A percentile compares a stretch with the other conserved stretches of the same genome.
Evolutionary conservation across 78 protist genomes (phyloP).

Genomic region (Isochrysis galbana): DNA sequence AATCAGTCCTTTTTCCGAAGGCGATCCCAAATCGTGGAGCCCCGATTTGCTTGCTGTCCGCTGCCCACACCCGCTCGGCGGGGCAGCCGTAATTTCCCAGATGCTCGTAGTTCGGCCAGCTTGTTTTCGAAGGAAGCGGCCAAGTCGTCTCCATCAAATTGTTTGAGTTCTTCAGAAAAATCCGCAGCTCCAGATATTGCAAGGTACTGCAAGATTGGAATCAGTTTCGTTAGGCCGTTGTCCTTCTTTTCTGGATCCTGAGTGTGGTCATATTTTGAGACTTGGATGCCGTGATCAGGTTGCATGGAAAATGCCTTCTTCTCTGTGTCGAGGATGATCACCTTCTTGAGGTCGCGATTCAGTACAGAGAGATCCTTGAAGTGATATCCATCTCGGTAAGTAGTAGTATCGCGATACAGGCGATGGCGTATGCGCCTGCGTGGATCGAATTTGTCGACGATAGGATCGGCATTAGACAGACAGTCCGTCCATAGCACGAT

Average conservation of each 20-base stretch:
- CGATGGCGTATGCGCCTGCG: background rate
- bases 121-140: background rate
- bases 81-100: background rate
- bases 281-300: background rate
- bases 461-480: background rate
- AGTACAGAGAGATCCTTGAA: background rate
- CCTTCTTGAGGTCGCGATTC: background rate
- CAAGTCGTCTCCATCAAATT: background rate
- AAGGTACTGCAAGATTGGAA: background rate
- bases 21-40: background rate
- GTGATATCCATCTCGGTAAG: background rate
- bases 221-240: background rate
- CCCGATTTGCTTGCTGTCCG: background rate
- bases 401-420: constrained; percentile 1
- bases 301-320: background rate
- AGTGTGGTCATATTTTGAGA: background rate
- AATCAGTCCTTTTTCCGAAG: too few relatives aligned
- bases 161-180: background rate
- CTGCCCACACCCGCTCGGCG: background rate
- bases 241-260: background rate
- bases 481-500: background rate
- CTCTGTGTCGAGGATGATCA: background rate
- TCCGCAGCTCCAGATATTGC: background rate
- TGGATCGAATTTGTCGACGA: background rate
- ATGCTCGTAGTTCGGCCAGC: background rate